A percentile compares a stretch with the other conserved stretches of the same genome.
Evolutionary conservation across 2,329 filamentous ascomycete species (phyloP).

Genomic region (Nannizziopsis barbatae): DNA sequence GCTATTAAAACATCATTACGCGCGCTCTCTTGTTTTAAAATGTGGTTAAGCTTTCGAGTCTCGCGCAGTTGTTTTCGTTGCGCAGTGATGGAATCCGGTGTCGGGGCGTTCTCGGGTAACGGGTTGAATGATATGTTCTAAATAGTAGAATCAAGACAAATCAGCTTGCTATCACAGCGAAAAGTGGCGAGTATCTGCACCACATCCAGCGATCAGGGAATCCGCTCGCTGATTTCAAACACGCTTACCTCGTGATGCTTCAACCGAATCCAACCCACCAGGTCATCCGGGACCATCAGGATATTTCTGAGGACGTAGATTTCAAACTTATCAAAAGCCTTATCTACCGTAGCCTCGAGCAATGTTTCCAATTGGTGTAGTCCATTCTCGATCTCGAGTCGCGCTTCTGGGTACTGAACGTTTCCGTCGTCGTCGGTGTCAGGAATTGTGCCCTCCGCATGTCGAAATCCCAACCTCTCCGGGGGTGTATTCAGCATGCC

Average conservation of each 20-base stretch:
- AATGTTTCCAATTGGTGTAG: conserved; percentile 75
- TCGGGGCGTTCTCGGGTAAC: conserved; percentile 37
- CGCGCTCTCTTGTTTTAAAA: conserved; percentile 57
- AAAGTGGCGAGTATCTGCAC: not conserved
- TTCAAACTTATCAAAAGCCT: conserved; percentile 76
- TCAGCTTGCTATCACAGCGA: not conserved
- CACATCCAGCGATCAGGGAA: not conserved
- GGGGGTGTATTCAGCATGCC: conserved; percentile 66
- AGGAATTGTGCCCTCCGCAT: conserved; percentile 35
- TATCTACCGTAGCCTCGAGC: conserved; percentile 68
- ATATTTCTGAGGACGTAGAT: conserved; percentile 86
- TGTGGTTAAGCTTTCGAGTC: conserved; percentile 61
- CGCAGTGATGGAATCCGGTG: conserved; percentile 56
- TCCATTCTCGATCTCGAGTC: conserved; percentile 74
- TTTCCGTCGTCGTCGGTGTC: conserved; percentile 39
- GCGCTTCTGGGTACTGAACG: conserved; percentile 41
- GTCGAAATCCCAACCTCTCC: conserved; percentile 65
- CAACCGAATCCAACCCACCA: conserved; percentile 66
- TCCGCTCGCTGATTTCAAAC: not conserved
- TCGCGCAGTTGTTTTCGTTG: conserved; percentile 65
- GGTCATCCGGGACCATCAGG: conserved; percentile 59
- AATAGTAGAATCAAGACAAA: not conserved
- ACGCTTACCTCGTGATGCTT: conserved; percentile 64
- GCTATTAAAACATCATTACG: conserved; percentile 61
- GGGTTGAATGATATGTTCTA: conserved; percentile 31